Base-by-base conservation (phyloP, 352 stramenopile species). In the Phytophthora litchii region DNA sequence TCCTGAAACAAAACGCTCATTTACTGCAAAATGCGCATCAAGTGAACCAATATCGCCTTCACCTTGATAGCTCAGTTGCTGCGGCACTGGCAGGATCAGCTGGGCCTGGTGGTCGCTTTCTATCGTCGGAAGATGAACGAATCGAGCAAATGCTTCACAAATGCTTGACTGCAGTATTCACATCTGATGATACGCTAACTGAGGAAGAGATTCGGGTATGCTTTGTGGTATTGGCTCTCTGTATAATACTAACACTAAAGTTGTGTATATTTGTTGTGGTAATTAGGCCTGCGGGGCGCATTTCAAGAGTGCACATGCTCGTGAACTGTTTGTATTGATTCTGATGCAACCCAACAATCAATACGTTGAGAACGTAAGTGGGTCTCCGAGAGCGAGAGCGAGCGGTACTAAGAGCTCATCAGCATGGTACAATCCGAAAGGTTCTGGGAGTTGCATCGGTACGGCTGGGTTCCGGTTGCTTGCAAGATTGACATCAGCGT, bases 271-370 rank as follows among this genome's bases (percentile, higher is more conserved):
- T 44, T 53, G 21, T 17, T 14, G n/a, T 65, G 16, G n/a, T 17
- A 40, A 19, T n/a, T 14, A 91, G 80, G 35, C 67, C 21, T 94
- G 85, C 25, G 78, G 90, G 51, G 40, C 38, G 5, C 59, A 74
- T 14, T 92, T 94, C 62, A 91, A 89, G 47, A 78, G 66, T 25
- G 70, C 75, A 37, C 88, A 92, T 45, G 85, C 85, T 0, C 69
- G 85, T 19, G 85, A 94, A 32, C 48, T 94, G 16, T 91, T 94
- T 45, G 85, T 94, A 21, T 58, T 94, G 29, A 94, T 94, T 25
- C 51, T 94, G n/a, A 92, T 92, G 85, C 85, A 94, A 41, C 85
- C 85, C 1, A 88, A 66, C 32, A 83, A 92, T 27, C 80, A 91
- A 45, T 90, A 90, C 42, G 78, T 82, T 7, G 80, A 89, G 37